Conservation (phyloP, 2,329 filamentous ascomycete genomes). For the Aspergillus quadricinctus region DNA sequence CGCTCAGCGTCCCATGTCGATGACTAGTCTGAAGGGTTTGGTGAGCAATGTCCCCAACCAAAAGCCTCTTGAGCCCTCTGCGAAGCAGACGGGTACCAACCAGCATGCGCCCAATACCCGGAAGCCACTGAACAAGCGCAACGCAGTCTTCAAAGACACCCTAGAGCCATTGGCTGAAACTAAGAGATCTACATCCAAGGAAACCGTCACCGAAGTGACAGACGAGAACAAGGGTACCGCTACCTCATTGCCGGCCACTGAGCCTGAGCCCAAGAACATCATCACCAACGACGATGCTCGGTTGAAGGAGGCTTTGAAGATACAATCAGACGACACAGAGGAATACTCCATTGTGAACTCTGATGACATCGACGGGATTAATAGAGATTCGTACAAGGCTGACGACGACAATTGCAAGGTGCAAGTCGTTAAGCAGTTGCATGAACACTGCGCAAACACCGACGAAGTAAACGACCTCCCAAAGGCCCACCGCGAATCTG, state of each 20-base stretch:
- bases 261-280: constrained; percentile 9
- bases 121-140: constrained; percentile 50
- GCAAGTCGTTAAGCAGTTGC: constrained; percentile 13
- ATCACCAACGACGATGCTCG: constrained; percentile 7
- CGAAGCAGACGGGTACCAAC: constrained; percentile 29
- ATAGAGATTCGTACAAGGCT: constrained; percentile 20
- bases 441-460: constrained; percentile 1
- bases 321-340: constrained; percentile 12
- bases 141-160: constrained; percentile 53
- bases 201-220: constrained; percentile 18
- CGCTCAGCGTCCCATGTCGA: constrained; percentile 56
- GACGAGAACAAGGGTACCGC: constrained; percentile 18
- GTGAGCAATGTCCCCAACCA: constrained; percentile 30
- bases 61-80: constrained; percentile 29
- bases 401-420: constrained; percentile 25
- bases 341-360: constrained; percentile 18
- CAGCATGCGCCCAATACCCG: constrained; percentile 37
- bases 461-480: constrained; percentile 3
- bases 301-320: constrained; percentile 9
- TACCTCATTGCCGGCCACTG: constrained; percentile 7
- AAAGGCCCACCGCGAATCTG: constrained; percentile 17
- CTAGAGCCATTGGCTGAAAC: constrained; percentile 33
- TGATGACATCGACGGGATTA: constrained; percentile 25
- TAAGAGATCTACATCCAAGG: constrained; percentile 26
- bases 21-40: constrained; percentile 36